phyloP scores from a whole-genome alignment of 2,329 filamentous ascomycete species.

The Pestalotiopsis sp. region DNA sequence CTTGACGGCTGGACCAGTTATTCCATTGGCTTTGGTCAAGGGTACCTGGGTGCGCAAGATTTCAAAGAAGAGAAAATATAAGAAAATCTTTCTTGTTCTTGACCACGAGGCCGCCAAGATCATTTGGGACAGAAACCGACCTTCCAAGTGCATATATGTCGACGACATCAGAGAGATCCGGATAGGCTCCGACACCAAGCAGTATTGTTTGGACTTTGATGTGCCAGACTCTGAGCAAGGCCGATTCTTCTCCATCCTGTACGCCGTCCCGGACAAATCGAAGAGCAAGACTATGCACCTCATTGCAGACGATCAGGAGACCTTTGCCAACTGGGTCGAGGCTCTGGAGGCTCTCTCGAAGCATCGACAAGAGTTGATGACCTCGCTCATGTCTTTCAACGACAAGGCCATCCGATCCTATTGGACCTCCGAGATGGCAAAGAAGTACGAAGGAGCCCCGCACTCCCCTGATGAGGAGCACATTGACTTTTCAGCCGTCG shows the following conservation, averaged over 20 bases:
- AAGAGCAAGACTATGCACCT: constrained; percentile 89
- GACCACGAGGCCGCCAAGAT: constrained; percentile 86
- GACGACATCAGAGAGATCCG: constrained; percentile 94
- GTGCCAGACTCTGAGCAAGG: constrained; percentile 68
- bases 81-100: constrained; percentile 71
- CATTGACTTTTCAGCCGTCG: constrained; percentile 77
- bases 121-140: constrained; percentile 79
- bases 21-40: constrained; percentile 75
- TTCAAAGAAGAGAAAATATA: constrained; percentile 77
- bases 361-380: constrained; percentile 88
- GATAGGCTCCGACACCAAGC: constrained; percentile 79
- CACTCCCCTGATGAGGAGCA: constrained; percentile 63
- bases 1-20: constrained; percentile 66
- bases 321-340: constrained; percentile 78
- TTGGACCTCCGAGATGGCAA: constrained; percentile 84
- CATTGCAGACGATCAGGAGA: constrained; percentile 73
- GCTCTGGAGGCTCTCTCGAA: constrained; percentile 84
- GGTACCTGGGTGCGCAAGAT: constrained; percentile 82
- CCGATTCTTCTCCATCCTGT: constrained; percentile 89
- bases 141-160: constrained; percentile 86
- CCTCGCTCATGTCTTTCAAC: constrained; percentile 82
- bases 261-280: constrained; percentile 75
- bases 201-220: constrained; percentile 84
- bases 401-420: constrained; percentile 81
- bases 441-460: constrained; percentile 58